Conservation (phyloP, 2,329 filamentous ascomycete species). For the Biscogniauxia mediterranea region DNA sequence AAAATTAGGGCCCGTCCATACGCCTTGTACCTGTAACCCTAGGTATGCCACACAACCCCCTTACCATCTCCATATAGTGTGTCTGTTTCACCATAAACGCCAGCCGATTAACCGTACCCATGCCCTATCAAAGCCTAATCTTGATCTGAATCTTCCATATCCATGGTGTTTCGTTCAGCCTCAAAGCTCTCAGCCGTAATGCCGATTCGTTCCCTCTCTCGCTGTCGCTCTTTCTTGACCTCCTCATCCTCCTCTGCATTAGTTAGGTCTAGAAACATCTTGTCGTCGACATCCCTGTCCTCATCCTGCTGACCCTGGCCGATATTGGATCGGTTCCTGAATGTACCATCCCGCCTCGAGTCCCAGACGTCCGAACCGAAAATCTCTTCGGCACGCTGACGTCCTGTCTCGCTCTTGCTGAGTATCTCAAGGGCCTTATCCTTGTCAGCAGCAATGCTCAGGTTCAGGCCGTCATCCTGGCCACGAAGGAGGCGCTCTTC, state of each 20-base stretch:
- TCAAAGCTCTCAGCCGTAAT: conserved; percentile 36
- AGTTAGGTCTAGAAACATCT: conserved; percentile 56
- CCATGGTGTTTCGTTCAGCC: conserved; percentile 33
- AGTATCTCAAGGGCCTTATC: conserved; percentile 53
- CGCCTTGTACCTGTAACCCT: background rate
- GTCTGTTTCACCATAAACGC: background rate
- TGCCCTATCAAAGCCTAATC: background rate
- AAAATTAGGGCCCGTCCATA: background rate
- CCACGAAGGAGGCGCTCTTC: conserved; percentile 52
- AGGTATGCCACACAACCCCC: background rate
- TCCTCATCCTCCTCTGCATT: conserved; percentile 50
- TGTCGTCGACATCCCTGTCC: conserved; percentile 48
- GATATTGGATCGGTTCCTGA: conserved; percentile 18
- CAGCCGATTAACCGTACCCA: background rate
- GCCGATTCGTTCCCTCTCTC: conserved; percentile 33
- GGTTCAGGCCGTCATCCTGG: conserved; percentile 44
- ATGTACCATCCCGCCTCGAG: conserved; percentile 27
- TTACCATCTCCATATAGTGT: conserved; percentile 6
- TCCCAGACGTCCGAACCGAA: conserved; percentile 52
- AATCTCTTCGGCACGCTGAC: conserved; percentile 49
- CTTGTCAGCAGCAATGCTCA: conserved; percentile 46
- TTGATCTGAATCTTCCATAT: conserved; percentile 36
- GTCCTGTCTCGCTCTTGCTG: conserved; percentile 47
- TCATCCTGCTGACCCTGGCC: conserved; percentile 40
- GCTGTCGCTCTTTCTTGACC: conserved; percentile 33